Evolutionary conservation across 345 rosid species (phyloP).

Genomic region (Physaria fendleri): DNA sequence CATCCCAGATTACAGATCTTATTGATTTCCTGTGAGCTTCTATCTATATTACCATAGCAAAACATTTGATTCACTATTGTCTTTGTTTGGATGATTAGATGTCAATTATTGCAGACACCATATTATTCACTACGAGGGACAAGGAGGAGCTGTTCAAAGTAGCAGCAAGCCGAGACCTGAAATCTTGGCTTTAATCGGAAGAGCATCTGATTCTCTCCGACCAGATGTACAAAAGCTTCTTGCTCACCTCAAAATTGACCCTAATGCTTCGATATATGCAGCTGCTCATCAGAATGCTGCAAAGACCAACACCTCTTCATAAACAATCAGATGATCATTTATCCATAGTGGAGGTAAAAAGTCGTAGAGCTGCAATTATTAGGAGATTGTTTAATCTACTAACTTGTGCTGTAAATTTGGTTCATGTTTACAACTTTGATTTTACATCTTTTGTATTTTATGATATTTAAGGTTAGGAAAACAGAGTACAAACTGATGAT

Average conservation of each 20-base stretch:
- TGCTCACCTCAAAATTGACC: constrained; percentile 72
- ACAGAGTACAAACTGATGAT: not conserved
- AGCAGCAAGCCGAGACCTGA: constrained; percentile 84
- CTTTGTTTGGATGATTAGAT: not conserved
- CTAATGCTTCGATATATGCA: constrained; percentile 69
- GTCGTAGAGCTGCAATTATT: constrained; percentile 7
- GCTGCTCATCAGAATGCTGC: constrained; percentile 74
- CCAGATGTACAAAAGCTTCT: constrained; percentile 85
- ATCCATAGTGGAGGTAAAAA: not conserved
- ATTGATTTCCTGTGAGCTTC: constrained; percentile 78
- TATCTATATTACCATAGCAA: not conserved
- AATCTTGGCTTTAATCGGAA: constrained; percentile 58
- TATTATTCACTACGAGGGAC: constrained; percentile 86
- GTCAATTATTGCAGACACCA: constrained; percentile 54
- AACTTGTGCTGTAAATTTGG: not conserved
- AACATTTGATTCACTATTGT: not conserved
- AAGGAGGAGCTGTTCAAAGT: constrained; percentile 86
- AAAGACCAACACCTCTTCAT: constrained; percentile 23
- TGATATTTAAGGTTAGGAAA: not conserved
- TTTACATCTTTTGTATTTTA: no score
- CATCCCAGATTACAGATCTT: constrained; percentile 79
- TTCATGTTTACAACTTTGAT: not conserved
- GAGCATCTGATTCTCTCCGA: constrained; percentile 62
- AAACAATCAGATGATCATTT: not conserved
- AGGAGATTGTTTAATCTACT: not conserved